Evolutionary conservation across 2,329 filamentous ascomycete species (phyloP).

Genomic region (Epichloe aotearoae): DNA sequence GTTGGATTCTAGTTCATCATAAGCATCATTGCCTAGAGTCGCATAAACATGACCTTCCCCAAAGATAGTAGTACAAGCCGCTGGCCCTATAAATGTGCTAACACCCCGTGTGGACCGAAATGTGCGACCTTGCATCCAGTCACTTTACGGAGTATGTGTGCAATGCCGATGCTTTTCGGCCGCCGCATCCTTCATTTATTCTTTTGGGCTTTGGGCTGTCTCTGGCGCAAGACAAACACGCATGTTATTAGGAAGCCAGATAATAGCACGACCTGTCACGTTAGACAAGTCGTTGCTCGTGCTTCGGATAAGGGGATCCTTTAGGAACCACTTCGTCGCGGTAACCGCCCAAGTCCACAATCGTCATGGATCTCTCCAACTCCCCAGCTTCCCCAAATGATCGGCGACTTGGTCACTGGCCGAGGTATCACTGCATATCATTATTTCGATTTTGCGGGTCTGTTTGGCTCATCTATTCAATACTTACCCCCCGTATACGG

Average conservation of each 20-base stretch:
- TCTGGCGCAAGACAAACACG: too few species aligned
- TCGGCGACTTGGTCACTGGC: neutral
- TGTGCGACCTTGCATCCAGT: too few species aligned
- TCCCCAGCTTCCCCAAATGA: neutral
- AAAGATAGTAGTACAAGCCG: too few species aligned
- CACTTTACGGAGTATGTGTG: neutral
- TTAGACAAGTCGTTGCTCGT: neutral
- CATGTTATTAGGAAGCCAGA: neutral
- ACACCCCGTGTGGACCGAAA: too few species aligned
- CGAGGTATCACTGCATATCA: slow-evolving; percentile 1
- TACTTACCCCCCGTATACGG: neutral
- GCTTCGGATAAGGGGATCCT: neutral
- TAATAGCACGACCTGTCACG: neutral
- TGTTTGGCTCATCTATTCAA: neutral
- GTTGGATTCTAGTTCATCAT: too few species aligned
- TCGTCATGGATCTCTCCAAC: neutral
- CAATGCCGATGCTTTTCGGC: slow-evolving; percentile 2
- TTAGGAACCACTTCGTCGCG: neutral
- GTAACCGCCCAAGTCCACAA: neutral
- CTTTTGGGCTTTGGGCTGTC: neutral
- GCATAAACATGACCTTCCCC: too few species aligned
- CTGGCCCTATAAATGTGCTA: too few species aligned
- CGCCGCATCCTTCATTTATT: neutral
- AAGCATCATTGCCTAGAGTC: too few species aligned
- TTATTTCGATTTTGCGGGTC: neutral